phyloP scores from a whole-genome alignment of 805 yeast genomes.

The Candida ficus region DNA sequence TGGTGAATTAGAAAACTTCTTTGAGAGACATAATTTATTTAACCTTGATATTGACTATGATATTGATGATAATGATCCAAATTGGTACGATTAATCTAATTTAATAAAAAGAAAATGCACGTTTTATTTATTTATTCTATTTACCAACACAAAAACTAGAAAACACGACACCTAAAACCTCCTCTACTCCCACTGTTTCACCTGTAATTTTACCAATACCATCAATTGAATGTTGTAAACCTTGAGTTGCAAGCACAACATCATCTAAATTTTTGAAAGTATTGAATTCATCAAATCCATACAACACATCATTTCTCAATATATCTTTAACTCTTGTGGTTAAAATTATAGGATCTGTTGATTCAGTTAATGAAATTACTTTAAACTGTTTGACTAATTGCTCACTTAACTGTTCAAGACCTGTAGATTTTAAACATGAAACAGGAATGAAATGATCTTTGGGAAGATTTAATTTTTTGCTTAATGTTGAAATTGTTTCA shows the following conservation, averaged over 20 bases:
- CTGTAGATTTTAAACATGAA: conserved; percentile 58
- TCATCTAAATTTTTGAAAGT: conserved; percentile 50
- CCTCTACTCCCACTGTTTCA: conserved; percentile 82
- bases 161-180: conserved; percentile 85
- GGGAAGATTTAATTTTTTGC: conserved; percentile 19
- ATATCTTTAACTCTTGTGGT: conserved; percentile 76
- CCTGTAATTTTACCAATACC: conserved; percentile 95
- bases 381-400: conserved; percentile 43
- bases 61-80: background rate
- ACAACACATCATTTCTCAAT: conserved; percentile 66
- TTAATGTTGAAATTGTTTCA: conserved; percentile 20
- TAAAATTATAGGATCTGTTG: conserved; percentile 61
- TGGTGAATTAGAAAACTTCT: conserved; percentile 3
- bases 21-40: conserved; percentile 3
- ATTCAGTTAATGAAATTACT: conserved; percentile 41
- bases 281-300: conserved; percentile 65
- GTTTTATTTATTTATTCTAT: conserved; percentile 29
- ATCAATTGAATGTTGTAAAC: conserved; percentile 64
- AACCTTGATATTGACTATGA: conserved; percentile 3
- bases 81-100: background rate
- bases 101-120: too few relatives aligned
- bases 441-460: conserved; percentile 31
- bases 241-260: conserved; percentile 76
- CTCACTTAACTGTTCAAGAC: conserved; percentile 44
- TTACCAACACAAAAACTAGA: conserved; percentile 94